Evolutionary conservation across 352 stramenopile genomes (phyloP).

Genomic region (Phytophthora sansomeana): DNA sequence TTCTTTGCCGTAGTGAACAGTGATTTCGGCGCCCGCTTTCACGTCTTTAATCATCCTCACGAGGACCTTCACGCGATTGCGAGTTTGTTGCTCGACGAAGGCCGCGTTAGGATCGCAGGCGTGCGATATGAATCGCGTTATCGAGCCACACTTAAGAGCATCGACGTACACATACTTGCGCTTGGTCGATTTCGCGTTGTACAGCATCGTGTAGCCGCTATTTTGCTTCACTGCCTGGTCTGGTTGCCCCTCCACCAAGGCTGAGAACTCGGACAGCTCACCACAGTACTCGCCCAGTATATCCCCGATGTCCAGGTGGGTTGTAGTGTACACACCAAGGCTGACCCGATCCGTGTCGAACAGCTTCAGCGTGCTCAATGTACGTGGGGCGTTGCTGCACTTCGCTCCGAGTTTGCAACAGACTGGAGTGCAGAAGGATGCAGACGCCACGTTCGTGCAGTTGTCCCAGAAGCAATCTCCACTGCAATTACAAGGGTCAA

Average conservation of each 20-base stretch:
- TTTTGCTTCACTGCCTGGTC: not conserved
- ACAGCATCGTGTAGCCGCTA: constrained; percentile 2
- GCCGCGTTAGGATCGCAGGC: constrained; percentile 5
- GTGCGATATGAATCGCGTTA: constrained; percentile 3
- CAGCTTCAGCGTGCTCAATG: not conserved
- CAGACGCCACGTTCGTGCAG: not conserved
- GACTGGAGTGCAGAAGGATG: not conserved
- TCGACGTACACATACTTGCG: constrained; percentile 12
- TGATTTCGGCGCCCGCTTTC: not conserved
- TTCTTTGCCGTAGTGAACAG: not conserved
- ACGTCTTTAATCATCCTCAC: constrained; percentile 3
- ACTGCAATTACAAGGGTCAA: constrained; percentile 3
- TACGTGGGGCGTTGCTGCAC: constrained; percentile 15
- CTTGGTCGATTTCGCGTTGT: not conserved
- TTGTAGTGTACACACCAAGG: constrained; percentile 3
- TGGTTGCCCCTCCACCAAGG: not conserved
- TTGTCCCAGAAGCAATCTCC: constrained; percentile 6
- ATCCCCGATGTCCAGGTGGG: not conserved
- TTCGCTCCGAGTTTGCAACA: constrained; percentile 1
- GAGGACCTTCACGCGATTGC: not conserved
- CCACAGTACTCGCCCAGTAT: constrained; percentile 8
- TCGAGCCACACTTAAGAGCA: not conserved
- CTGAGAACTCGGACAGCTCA: not conserved
- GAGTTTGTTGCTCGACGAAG: constrained; percentile 13
- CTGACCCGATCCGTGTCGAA: constrained; percentile 4